Evolutionary conservation across 2,329 filamentous ascomycete species (phyloP).

Genomic region (Arthrobotrys sinensis): DNA sequence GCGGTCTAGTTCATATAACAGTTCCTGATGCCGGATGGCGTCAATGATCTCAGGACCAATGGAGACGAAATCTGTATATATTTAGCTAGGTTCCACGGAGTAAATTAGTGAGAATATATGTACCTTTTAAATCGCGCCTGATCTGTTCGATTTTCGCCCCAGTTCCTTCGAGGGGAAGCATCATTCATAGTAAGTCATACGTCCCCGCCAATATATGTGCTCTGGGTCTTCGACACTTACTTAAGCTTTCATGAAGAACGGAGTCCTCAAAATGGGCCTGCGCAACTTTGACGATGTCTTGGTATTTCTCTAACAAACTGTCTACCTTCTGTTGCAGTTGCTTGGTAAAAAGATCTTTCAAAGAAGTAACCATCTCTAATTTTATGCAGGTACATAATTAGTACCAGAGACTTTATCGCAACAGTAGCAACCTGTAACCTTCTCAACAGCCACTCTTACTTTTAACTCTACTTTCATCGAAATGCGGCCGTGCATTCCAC

Average conservation of each 20-base stretch:
- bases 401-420: too few relatives aligned
- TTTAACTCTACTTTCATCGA: constrained; percentile 34
- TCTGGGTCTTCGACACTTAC: constrained; percentile 11
- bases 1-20: constrained; percentile 33
- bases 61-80: constrained; percentile 16
- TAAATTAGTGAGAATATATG: not conserved
- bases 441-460: not conserved
- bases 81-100: too few relatives aligned
- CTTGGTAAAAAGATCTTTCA: constrained; percentile 36
- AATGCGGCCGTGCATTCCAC: constrained; percentile 38
- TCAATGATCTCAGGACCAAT: constrained; percentile 24
- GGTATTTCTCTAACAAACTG: constrained; percentile 29
- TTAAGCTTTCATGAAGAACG: constrained; percentile 28
- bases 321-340: constrained; percentile 41
- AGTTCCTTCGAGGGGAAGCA: constrained; percentile 5
- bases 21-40: constrained; percentile 19
- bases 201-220: not conserved
- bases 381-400: too few relatives aligned
- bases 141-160: constrained; percentile 34
- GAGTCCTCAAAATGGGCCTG: constrained; percentile 49
- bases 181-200: not conserved
- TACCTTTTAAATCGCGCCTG: constrained; percentile 15
- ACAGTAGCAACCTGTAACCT: too few relatives aligned
- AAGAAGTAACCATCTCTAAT: too few relatives aligned
- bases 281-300: constrained; percentile 15